phyloP scores from a whole-genome alignment of 2,329 filamentous ascomycete genomes.

The Emmonsiellopsis sp. region DNA sequence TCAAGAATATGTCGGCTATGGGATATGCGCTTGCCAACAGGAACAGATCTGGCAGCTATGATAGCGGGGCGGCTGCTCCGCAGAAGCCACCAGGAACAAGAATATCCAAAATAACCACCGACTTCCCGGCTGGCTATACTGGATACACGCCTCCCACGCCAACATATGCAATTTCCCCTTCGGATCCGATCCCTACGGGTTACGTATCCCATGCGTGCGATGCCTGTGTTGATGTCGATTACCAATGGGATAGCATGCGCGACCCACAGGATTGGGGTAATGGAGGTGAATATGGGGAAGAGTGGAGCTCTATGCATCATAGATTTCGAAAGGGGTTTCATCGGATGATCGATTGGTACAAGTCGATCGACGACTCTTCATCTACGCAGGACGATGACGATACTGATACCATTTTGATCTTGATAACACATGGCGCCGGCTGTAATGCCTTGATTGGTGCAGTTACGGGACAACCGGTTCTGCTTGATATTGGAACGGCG shows the following conservation, averaged over 20 bases:
- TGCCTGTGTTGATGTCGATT: slow-evolving; percentile 77
- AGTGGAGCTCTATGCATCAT: slow-evolving; percentile 93
- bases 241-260: slow-evolving; percentile 90
- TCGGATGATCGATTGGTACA: slow-evolving; percentile 76
- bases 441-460: slow-evolving; percentile 93
- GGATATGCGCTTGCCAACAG: slow-evolving; percentile 32
- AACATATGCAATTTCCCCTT: slow-evolving; percentile 70
- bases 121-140: slow-evolving; percentile 20
- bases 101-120: slow-evolving; percentile 25
- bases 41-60: slow-evolving; percentile 41
- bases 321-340: slow-evolving; percentile 74
- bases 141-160: slow-evolving; percentile 70
- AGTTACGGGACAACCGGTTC: slow-evolving; percentile 79
- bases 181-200: slow-evolving; percentile 73
- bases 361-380: slow-evolving; percentile 33
- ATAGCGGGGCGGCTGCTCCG: slow-evolving; percentile 23
- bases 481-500: slow-evolving; percentile 82
- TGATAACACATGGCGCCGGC: slow-evolving; percentile 91
- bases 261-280: slow-evolving; percentile 72
- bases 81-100: slow-evolving; percentile 14
- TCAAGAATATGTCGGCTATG: slow-evolving; percentile 25
- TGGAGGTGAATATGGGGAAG: slow-evolving; percentile 80
- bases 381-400: slow-evolving; percentile 45
- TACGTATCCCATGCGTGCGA: slow-evolving; percentile 88
- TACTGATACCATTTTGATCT: slow-evolving; percentile 67